Conservation (phyloP, 164 flowering plant genomes). For the Piper betle region DNA sequence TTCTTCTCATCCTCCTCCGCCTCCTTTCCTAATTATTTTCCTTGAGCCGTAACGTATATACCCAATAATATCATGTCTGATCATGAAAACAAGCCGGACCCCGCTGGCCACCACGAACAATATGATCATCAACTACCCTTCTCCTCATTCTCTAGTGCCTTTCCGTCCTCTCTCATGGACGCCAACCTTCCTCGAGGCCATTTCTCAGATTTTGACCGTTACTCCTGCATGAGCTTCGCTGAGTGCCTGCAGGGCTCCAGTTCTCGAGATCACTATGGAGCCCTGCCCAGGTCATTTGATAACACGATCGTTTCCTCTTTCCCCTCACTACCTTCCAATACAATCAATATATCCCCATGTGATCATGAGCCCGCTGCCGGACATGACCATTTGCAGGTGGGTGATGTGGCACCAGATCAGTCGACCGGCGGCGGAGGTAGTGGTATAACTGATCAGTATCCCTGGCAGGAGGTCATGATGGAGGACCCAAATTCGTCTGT, state of each 20-base stretch:
- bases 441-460: slow-evolving; percentile 1
- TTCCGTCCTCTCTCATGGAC: neutral
- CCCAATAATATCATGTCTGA: slow-evolving; percentile 21
- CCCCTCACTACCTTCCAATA: too few species aligned
- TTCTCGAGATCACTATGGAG: slow-evolving; percentile 18
- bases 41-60: neutral
- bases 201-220: slow-evolving; percentile 10
- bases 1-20: neutral
- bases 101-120: slow-evolving; percentile 17
- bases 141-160: slow-evolving; percentile 2
- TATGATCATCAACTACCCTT: neutral
- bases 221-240: slow-evolving; percentile 32
- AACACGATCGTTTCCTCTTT: slow-evolving; percentile 33
- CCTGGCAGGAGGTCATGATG: slow-evolving; percentile 11
- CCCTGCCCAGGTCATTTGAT: slow-evolving; percentile 30
- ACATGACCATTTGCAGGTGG: too few species aligned
- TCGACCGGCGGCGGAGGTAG: slow-evolving; percentile 4
- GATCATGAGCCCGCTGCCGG: too few species aligned
- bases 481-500: slow-evolving; percentile 49
- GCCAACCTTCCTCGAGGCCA: slow-evolving; percentile 6
- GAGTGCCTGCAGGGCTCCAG: slow-evolving; percentile 28
- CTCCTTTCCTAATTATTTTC: neutral
- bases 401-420: too few species aligned
- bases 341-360: too few species aligned
- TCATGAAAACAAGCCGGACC: slow-evolving; percentile 17